Conservation (phyloP, 192 early-diverging fungal species). For the Chytriomyces sp. region DNA sequence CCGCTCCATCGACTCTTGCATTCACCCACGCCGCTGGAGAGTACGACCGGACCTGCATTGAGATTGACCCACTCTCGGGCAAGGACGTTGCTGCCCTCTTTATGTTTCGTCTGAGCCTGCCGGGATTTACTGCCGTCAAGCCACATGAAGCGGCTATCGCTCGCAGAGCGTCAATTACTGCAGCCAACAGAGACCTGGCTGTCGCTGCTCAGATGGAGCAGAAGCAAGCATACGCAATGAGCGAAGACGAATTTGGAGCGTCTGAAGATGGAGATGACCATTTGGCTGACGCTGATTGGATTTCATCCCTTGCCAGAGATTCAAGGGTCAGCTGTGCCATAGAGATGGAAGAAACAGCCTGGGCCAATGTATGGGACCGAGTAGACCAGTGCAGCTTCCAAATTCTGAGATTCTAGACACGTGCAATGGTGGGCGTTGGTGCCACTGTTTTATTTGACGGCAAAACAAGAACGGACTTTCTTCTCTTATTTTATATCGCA, state of each 20-base stretch:
- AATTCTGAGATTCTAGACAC: not conserved
- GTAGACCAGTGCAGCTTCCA: conserved; percentile 21
- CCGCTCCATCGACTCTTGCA: not conserved
- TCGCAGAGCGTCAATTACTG: not conserved
- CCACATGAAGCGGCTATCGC: not conserved
- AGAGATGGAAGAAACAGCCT: not conserved
- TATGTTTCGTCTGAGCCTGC: conserved; percentile 27
- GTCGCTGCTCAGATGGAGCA: not conserved
- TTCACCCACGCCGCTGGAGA: not conserved
- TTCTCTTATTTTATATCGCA: too few relatives aligned
- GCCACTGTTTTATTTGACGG: too few relatives aligned
- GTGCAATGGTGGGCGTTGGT: too few relatives aligned
- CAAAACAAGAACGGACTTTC: too few relatives aligned
- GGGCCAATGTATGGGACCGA: conserved; percentile 4
- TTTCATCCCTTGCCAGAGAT: not conserved
- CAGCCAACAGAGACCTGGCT: not conserved
- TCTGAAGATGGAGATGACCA: not conserved
- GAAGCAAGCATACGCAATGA: not conserved
- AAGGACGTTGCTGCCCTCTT: conserved; percentile 17
- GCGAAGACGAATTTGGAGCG: not conserved
- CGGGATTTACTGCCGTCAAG: not conserved
- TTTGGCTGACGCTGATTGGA: conserved; percentile 5
- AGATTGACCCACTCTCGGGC: conserved; percentile 13
- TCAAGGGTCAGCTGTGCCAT: not conserved
- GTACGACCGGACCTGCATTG: conserved; percentile 17